These are phyloP conservation scores for Fomitiporia mediterranea DNA, from an alignment of 1,284 basidiomycete species.

Conservation along the genomic window DNA sequence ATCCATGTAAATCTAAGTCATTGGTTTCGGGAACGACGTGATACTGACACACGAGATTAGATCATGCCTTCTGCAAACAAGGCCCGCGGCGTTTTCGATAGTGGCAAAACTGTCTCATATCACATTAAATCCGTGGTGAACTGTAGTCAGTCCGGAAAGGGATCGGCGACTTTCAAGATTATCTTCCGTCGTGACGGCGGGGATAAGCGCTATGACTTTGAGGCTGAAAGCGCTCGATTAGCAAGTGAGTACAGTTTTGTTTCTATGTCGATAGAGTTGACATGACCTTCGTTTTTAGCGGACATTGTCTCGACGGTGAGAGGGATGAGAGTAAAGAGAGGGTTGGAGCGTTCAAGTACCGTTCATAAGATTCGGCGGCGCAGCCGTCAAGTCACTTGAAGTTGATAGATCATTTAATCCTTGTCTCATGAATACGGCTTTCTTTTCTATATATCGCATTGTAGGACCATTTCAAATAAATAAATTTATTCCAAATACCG, in stretches of 20 bases:
- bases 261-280: conserved; percentile 1
- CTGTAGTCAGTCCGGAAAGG: conserved; percentile 81
- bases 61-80: conserved; percentile 86
- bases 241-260: conserved; percentile 55
- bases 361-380: conserved; percentile 16
- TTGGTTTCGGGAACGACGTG: too few species aligned
- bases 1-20: conserved; percentile 70
- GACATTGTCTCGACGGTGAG: conserved; percentile 20
- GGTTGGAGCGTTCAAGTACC: conserved; percentile 16
- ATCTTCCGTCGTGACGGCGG: conserved; percentile 66
- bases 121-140: conserved; percentile 85
- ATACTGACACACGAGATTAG: conserved; percentile 37
- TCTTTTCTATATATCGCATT: too few species aligned
- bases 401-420: too few species aligned
- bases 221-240: conserved; percentile 81
- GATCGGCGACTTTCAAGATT: conserved; percentile 81
- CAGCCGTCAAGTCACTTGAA: conserved; percentile 7
- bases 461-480: too few species aligned
- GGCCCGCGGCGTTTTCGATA: conserved; percentile 81
- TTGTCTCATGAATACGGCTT: too few species aligned
- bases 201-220: conserved; percentile 95
- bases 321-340: conserved; percentile 12
- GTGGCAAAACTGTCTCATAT: conserved; percentile 85
- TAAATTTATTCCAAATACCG: too few species aligned
- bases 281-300: not conserved